These are phyloP conservation scores for Talaromyces liani DNA, from an alignment of 495 filamentous ascomycete genomes.

Conservation along the genomic window DNA sequence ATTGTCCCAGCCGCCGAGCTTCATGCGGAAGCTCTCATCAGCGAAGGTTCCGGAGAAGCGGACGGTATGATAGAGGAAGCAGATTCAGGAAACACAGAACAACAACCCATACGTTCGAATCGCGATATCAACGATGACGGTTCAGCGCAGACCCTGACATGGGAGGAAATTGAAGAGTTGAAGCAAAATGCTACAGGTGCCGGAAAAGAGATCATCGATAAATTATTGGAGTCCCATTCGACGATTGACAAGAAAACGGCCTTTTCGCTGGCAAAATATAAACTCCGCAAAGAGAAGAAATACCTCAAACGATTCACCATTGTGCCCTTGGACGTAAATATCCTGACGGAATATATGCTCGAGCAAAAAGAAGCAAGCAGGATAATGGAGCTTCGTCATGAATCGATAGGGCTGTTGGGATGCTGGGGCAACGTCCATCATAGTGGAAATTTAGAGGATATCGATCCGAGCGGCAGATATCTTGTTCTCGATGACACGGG, in stretches of 20 bases:
- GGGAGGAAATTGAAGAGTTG: constrained; percentile 83
- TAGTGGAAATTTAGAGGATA: constrained; percentile 24
- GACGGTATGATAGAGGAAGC: constrained; percentile 40
- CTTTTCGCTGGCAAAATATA: constrained; percentile 92
- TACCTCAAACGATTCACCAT: constrained; percentile 82
- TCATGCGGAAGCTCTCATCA: constrained; percentile 61
- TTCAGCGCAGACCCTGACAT: constrained; percentile 71
- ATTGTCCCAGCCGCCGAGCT: constrained; percentile 76
- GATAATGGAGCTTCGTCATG: constrained; percentile 85
- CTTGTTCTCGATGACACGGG: constrained; percentile 86
- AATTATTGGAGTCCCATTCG: constrained; percentile 75
- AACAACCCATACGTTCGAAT: constrained; percentile 67
- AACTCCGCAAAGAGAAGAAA: constrained; percentile 86
- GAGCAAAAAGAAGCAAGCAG: constrained; percentile 67
- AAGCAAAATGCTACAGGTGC: constrained; percentile 71
- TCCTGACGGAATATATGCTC: constrained; percentile 64
- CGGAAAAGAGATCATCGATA: constrained; percentile 82
- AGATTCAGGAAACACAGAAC: constrained; percentile 31
- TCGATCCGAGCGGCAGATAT: constrained; percentile 62
- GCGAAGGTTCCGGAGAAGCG: constrained; percentile 41
- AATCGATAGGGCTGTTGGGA: constrained; percentile 67
- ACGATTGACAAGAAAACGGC: constrained; percentile 88
- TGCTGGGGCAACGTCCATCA: constrained; percentile 60
- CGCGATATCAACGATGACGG: constrained; percentile 72
- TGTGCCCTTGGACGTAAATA: constrained; percentile 70